These are phyloP conservation scores for Chalaropsis thielavioides DNA, from an alignment of 2,329 filamentous ascomycete species.

Conservation along the genomic window DNA sequence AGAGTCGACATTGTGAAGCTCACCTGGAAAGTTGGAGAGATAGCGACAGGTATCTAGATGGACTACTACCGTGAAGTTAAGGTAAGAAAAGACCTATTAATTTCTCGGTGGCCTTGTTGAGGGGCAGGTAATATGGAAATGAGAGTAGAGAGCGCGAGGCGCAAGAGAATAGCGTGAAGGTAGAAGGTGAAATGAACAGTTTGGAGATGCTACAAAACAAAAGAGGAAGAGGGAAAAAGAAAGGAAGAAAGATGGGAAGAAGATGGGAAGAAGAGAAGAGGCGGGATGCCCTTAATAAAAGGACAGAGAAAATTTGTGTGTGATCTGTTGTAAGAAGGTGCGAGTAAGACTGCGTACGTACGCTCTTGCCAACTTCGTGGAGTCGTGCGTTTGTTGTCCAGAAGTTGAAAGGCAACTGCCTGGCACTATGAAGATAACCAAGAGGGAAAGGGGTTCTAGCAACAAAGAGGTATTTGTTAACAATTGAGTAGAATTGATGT, in stretches of 20 bases:
- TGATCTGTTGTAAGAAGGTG: neutral
- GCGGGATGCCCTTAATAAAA: slow-evolving; percentile 18
- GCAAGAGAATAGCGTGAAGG: slow-evolving; percentile 3
- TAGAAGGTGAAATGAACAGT: slow-evolving; percentile 7
- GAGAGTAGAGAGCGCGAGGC: slow-evolving; percentile 3
- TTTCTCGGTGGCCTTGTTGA: neutral
- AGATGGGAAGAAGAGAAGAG: slow-evolving; percentile 23
- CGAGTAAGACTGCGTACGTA: neutral
- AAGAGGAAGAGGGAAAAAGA: slow-evolving; percentile 4
- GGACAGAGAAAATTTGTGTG: neutral
- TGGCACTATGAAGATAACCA: neutral
- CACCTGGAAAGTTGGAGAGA: neutral
- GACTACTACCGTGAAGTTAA: slow-evolving; percentile 6
- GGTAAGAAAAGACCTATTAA: slow-evolving; percentile 2
- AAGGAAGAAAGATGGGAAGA: slow-evolving; percentile 10
- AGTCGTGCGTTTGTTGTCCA: neutral
- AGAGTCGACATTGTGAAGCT: neutral
- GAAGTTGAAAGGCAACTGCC: neutral
- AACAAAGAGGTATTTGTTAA: neutral
- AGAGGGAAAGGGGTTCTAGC: neutral
- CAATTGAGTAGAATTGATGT: neutral
- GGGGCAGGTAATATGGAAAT: slow-evolving; percentile 6
- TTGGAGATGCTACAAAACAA: neutral
- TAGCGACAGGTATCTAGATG: slow-evolving; percentile 7
- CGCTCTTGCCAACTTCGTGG: slow-evolving; percentile 1